Percentiles rank a stretch among this genome's conserved stretches.
Evolutionary conservation across 2,329 filamentous ascomycete species (phyloP).

Genomic region (Pseudopyrenochaeta lycopersici): DNA sequence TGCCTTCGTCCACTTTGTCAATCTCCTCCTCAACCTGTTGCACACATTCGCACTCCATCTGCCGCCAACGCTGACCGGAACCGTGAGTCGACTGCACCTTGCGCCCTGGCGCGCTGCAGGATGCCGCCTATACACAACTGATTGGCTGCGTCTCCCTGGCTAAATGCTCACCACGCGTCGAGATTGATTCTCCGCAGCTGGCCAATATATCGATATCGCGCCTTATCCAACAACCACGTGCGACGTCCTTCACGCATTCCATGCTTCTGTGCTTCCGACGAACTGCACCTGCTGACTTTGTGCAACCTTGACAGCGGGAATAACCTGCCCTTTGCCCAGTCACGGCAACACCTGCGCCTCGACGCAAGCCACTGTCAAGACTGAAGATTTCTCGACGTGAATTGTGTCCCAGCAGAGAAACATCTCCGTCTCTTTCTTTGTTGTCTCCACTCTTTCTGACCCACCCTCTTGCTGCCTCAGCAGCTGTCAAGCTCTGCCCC

Average conservation of each 20-base stretch:
- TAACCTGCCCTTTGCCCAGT: neutral
- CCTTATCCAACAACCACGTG: conserved; percentile 10
- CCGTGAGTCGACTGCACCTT: conserved; percentile 1
- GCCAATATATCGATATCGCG: conserved; percentile 23
- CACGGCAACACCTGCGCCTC: neutral
- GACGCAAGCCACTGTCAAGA: conserved; percentile 1
- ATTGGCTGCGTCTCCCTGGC: conserved; percentile 13
- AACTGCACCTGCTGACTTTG: neutral
- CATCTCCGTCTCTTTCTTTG: neutral
- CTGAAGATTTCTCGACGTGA: neutral
- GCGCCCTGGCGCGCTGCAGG: conserved; percentile 6
- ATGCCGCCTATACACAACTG: neutral
- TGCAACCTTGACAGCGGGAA: neutral
- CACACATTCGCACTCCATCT: conserved; percentile 10
- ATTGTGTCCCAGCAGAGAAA: neutral
- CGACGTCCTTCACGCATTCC: conserved; percentile 7
- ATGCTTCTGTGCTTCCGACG: neutral
- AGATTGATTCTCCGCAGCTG: conserved; percentile 2
- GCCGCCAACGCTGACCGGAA: neutral
- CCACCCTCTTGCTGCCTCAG: neutral
- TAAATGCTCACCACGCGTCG: conserved; percentile 6
- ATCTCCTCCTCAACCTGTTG: neutral
- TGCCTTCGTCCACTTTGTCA: neutral
- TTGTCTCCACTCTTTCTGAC: neutral
- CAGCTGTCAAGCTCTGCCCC: neutral